Evolutionary conservation across 78 protist genomes (phyloP), one percentile per base, ranked within the genome.

Genomic region (Speleostelium caveatum): DNA sequence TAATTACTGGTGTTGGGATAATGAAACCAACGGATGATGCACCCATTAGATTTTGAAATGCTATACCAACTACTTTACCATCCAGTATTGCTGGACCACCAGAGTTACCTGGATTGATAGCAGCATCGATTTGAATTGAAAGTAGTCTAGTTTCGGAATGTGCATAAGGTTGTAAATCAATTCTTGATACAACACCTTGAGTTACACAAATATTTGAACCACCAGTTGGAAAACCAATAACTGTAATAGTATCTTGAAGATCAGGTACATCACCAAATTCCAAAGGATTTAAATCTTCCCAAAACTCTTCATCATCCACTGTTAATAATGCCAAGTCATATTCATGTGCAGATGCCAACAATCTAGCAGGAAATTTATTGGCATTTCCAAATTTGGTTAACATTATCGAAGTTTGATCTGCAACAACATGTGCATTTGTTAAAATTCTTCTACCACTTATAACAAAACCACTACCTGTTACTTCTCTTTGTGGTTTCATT

Each of bases 201-300:
- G 96, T 95, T 21, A 93, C 78, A 39, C 88, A 79, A 68, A 93
- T 51, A 28, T 90, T 75, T 21, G 94, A 94, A 14, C 97, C 97
- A n/a, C 96, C 95, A 28, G 87, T 78, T 21, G 97, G 96, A 63
- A 79, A 95, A 28, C 97, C 97, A n/a, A 95, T 87, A n/a, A 93
- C 97, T 7, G 73, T 61, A 24, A 95, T 93, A 6, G 61, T 59
- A 39, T 93, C 96, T 63, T 87, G 97, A 32, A 95, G 41, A n/a
- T 86, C 63, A 24, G 96, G 96, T 35, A 94, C 28, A 35, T 69
- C 85, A 21, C 94, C 94, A 16, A 88, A 75, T 30, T 76, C 89
- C 28, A 91, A 36, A 39, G 95, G 90, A 5, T 14, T 32, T 6
- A 91, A 42, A 6, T 73, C 95, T 12, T 53, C 24, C 95, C 95